Conservation (phyloP, 352 stramenopile species). For the Phytophthora ohioensis region DNA sequence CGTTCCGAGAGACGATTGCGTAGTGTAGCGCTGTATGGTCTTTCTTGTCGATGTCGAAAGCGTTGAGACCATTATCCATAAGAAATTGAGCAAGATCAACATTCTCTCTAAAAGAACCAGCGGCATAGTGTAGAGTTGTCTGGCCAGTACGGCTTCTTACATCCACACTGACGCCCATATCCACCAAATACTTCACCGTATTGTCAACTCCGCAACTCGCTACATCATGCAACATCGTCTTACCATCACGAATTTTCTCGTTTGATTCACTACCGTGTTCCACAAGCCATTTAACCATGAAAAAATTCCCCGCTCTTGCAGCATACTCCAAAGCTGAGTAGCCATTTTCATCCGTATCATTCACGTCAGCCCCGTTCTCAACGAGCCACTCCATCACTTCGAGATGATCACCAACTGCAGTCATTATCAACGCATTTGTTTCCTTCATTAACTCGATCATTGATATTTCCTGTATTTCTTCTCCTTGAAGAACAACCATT, state of each 20-base stretch:
- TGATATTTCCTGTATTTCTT: neutral
- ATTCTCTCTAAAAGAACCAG: neutral
- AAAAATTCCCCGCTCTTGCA: neutral
- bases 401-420: neutral
- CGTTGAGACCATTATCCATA: neutral
- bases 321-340: neutral
- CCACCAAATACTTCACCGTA: neutral
- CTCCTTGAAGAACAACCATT: neutral
- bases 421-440: neutral
- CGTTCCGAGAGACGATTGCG: neutral
- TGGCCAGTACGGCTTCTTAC: neutral
- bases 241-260: neutral
- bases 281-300: neutral
- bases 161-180: neutral
- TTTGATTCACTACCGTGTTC: neutral
- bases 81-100: constrained; percentile 3
- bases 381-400: neutral
- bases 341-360: neutral
- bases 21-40: constrained; percentile 2
- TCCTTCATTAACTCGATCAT: neutral
- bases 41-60: neutral
- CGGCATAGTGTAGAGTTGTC: neutral
- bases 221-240: neutral
- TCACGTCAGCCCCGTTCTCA: neutral
- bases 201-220: neutral